Evolutionary conservation across 164 flowering plant species (phyloP).

Genomic region (Sedum album): DNA sequence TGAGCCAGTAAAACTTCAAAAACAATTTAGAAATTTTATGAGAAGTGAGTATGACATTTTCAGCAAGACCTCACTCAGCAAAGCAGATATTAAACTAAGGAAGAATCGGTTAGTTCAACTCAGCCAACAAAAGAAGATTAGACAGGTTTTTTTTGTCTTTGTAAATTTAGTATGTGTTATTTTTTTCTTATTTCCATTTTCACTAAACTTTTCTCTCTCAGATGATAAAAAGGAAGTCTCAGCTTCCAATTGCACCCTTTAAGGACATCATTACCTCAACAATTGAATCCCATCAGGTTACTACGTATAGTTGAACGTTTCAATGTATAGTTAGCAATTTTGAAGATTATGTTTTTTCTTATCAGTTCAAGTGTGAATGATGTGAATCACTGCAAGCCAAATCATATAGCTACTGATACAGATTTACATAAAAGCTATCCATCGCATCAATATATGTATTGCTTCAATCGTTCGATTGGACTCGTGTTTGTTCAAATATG

Average conservation of each 20-base stretch:
- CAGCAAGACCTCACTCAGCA: background rate
- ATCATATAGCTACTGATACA: too few species aligned
- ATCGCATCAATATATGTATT: too few species aligned
- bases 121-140: background rate
- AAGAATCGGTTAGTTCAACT: background rate
- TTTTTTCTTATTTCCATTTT: background rate
- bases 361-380: too few species aligned
- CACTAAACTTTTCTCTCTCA: slow-evolving; percentile 26
- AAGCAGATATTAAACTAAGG: background rate
- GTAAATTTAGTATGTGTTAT: background rate
- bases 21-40: background rate
- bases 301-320: background rate
- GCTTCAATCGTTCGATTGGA: too few species aligned
- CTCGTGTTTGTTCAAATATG: too few species aligned
- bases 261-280: slow-evolving; percentile 60
- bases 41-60: background rate
- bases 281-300: slow-evolving; percentile 73
- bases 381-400: too few species aligned
- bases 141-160: background rate
- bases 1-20: background rate
- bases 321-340: background rate
- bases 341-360: too few species aligned
- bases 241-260: slow-evolving; percentile 81
- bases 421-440: too few species aligned
- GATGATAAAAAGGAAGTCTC: slow-evolving; percentile 53